These are phyloP conservation scores for Talaromyces funiculosus DNA, from an alignment of 2,329 filamentous ascomycete genomes.

Conservation along the genomic window DNA sequence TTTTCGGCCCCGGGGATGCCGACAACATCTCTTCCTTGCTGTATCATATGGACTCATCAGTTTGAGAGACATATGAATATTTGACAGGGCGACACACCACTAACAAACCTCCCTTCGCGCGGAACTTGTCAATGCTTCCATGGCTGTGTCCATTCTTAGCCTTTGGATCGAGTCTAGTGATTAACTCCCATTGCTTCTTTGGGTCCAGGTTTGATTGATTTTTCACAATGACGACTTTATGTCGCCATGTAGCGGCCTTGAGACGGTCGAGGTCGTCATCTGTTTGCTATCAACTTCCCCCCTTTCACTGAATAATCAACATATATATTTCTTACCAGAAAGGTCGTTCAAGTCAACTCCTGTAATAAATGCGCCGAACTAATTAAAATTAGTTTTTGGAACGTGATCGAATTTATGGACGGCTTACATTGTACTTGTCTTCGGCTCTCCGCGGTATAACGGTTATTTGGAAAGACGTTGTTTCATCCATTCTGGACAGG, in stretches of 20 bases:
- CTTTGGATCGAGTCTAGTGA: slow-evolving; percentile 9
- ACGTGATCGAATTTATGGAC: not conserved
- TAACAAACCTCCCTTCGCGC: slow-evolving; percentile 6
- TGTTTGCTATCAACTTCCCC: not conserved
- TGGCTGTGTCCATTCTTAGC: slow-evolving; percentile 10
- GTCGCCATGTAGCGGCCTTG: slow-evolving; percentile 8
- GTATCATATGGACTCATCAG: not conserved
- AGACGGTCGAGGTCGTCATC: slow-evolving; percentile 10
- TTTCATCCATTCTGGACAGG: not conserved
- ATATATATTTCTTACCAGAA: not conserved
- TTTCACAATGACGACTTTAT: slow-evolving; percentile 10
- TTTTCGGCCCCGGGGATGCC: slow-evolving; percentile 13
- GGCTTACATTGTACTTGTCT: slow-evolving; percentile 6
- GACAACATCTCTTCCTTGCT: slow-evolving; percentile 13
- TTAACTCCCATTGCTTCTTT: slow-evolving; percentile 9
- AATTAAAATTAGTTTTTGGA: not conserved
- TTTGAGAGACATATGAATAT: not conserved
- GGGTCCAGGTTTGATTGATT: slow-evolving; percentile 6
- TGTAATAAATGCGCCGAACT: slow-evolving; percentile 9
- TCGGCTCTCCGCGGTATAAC: not conserved
- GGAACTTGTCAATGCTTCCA: slow-evolving; percentile 6
- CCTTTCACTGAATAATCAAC: too few species aligned
- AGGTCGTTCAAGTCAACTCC: slow-evolving; percentile 9
- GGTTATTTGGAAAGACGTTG: not conserved
- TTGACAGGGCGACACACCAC: not conserved